These are phyloP conservation scores for Cutaneotrichosporon sp. DNA, from an alignment of 1,284 basidiomycete genomes.

Conservation along the genomic window DNA sequence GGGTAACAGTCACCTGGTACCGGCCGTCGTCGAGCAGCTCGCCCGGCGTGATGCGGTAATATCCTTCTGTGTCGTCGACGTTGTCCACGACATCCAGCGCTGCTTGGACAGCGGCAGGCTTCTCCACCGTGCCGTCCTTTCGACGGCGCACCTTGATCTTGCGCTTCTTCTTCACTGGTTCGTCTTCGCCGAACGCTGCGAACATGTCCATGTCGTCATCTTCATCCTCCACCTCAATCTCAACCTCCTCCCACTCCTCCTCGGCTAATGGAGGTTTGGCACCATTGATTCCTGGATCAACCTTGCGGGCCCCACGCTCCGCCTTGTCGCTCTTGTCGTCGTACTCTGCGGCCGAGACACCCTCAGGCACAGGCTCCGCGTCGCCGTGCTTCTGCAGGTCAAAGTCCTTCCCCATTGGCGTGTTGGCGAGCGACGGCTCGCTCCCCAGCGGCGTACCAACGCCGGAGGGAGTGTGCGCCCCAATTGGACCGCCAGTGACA, in stretches of 20 bases:
- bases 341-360: slow-evolving; percentile 79
- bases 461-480: slow-evolving; percentile 7
- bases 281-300: background rate
- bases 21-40: slow-evolving; percentile 87
- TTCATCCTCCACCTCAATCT: slow-evolving; percentile 57
- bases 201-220: slow-evolving; percentile 84
- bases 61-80: slow-evolving; percentile 78
- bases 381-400: slow-evolving; percentile 34
- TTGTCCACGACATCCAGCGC: slow-evolving; percentile 20
- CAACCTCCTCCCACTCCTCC: slow-evolving; percentile 54
- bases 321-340: slow-evolving; percentile 64
- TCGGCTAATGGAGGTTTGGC: slow-evolving; percentile 9
- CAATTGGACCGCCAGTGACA: slow-evolving; percentile 1
- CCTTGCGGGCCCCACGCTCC: background rate
- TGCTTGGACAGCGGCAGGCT: slow-evolving; percentile 54
- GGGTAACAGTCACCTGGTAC: slow-evolving; percentile 89
- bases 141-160: slow-evolving; percentile 52
- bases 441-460: slow-evolving; percentile 25
- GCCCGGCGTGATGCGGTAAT: slow-evolving; percentile 89
- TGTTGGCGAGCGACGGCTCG: slow-evolving; percentile 33
- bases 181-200: slow-evolving; percentile 57
- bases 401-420: slow-evolving; percentile 38
- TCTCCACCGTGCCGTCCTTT: slow-evolving; percentile 65
- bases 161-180: slow-evolving; percentile 55
- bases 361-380: slow-evolving; percentile 13